Base-by-base conservation (phyloP, 1,284 basidiomycete species). In the Leccinum angustisporum region DNA sequence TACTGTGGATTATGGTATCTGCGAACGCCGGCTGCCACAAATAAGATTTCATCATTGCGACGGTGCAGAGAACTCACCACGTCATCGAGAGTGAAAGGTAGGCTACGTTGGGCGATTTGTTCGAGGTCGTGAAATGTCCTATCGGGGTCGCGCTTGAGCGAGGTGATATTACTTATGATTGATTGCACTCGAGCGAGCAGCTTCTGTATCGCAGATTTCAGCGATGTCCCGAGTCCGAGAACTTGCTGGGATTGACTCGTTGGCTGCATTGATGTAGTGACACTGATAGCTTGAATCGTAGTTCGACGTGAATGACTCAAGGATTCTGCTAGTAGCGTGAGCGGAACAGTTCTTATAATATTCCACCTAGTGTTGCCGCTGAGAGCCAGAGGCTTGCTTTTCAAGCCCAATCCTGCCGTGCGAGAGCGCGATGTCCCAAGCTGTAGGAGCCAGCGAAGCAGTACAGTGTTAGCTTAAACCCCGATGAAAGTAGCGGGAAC, bases 1-100 rank as follows among this genome's bases (percentile, higher is more conserved):
- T 76, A 50, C 77, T 65, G 66, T 85, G 76, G 61, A 70, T 69
- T 5, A 84, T 51, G 8, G 82, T 82, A 68, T 91, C 81, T n/a
- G 75, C 53, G 53, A 82, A 78, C 5, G 83, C 83, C 9, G 78
- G 77, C 84, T 86, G 40, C n/a, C n/a, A 43, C n/a, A 10, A 18
- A 43, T 43, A 10, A 43, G 40, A 43, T 43, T n/a, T 5, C 16
- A 31, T 6, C 9, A 18, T 43, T n/a, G 10, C 10, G 40, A 43
- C 8, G n/a, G 40, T 43, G n/a, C 4, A 38, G 48, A 33, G 21
- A 51, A 34, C 72, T 43, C 36, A 74, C 70, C 56, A 73, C 58
- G n/a, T 73, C 70, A 1, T 51, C 38, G 13, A 34, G 4, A 58
- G 58, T 55, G 40, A 74, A 55, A 38, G 65, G 72, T 11, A 61